A percentile compares a stretch with the other conserved stretches of the same genome.
phyloP scores from a whole-genome alignment of 768 basidiomycete genomes.

The Pisolithus tinctorius region DNA sequence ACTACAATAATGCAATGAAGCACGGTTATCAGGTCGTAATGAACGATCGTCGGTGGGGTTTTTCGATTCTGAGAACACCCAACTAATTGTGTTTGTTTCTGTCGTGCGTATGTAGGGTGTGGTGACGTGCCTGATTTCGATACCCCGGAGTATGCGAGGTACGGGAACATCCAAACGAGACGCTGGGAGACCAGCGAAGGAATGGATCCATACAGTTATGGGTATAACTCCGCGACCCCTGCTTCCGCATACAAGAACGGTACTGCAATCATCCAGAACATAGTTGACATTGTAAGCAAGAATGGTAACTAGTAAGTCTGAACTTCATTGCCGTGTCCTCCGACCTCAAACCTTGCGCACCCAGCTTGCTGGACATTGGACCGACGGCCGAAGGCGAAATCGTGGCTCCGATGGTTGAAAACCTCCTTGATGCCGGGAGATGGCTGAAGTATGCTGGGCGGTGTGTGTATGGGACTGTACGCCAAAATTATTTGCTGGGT shows the following conservation, averaged over 20 bases:
- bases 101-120: constrained; percentile 31
- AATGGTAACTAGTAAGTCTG: constrained; percentile 51
- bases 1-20: constrained; percentile 37
- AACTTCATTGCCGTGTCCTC: neutral
- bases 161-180: constrained; percentile 38
- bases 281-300: constrained; percentile 56
- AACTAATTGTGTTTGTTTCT: neutral
- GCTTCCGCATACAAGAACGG: constrained; percentile 42
- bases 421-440: constrained; percentile 42
- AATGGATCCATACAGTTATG: constrained; percentile 49
- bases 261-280: constrained; percentile 40
- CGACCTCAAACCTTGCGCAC: neutral
- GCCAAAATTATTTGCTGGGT: constrained; percentile 8
- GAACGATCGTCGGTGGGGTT: constrained; percentile 31
- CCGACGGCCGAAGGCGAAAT: constrained; percentile 51
- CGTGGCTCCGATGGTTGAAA: constrained; percentile 39
- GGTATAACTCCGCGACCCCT: constrained; percentile 38
- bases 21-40: constrained; percentile 41
- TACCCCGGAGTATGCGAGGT: constrained; percentile 49
- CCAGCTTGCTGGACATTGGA: constrained; percentile 45
- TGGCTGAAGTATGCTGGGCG: constrained; percentile 47
- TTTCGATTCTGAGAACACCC: neutral
- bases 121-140: constrained; percentile 46
- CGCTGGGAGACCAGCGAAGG: constrained; percentile 58
- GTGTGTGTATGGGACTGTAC: constrained; percentile 48